Conservation (phyloP, 305 asterid species). For the Solanum hybrid region DNA sequence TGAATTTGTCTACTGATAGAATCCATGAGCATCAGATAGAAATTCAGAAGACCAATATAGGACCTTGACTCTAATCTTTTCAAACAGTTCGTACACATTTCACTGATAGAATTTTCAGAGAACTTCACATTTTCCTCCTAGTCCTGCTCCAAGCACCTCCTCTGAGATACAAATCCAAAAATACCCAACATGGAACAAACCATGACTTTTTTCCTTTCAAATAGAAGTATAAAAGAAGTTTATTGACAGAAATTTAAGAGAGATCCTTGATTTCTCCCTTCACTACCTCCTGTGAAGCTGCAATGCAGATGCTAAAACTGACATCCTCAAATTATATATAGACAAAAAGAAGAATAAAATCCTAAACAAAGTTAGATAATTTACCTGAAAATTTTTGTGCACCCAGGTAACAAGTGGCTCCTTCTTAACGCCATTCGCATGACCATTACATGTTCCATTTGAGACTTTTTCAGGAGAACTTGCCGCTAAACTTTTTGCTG, state of each 20-base stretch:
- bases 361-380: background rate
- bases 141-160: background rate
- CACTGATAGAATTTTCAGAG: background rate
- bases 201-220: background rate
- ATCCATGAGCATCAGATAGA: background rate
- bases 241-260: background rate
- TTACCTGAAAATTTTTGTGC: conserved; percentile 84
- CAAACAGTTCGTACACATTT: background rate
- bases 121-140: background rate
- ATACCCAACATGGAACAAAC: background rate
- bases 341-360: background rate
- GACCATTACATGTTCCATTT: conserved; percentile 41
- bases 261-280: background rate
- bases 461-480: conserved; percentile 30
- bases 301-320: background rate
- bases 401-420: conserved; percentile 75
- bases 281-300: background rate
- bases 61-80: background rate
- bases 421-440: conserved; percentile 40
- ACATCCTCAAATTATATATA: background rate
- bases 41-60: background rate
- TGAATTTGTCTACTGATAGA: background rate
- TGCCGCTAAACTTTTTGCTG: conserved; percentile 24
- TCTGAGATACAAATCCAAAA: background rate
- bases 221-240: background rate